Percentiles rank a stretch among this genome's conserved stretches.
phyloP scores from a whole-genome alignment of 768 basidiomycete species.

The Cubamyces sp. region DNA sequence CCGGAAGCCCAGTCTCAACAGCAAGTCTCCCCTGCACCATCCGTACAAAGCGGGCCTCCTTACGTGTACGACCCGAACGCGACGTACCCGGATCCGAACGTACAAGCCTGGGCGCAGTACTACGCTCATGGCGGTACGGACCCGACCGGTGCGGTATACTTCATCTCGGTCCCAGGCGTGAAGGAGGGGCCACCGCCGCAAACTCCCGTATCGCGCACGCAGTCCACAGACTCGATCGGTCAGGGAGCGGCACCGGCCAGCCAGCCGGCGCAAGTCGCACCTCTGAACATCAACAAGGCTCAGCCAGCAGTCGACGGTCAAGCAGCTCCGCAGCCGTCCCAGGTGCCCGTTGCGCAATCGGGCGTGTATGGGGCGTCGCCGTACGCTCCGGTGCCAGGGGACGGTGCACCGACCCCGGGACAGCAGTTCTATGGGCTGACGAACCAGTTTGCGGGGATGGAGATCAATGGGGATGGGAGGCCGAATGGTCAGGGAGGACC shows the following conservation, averaged over 20 bases:
- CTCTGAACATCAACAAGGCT: slow-evolving; percentile 19
- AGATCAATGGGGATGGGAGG: slow-evolving; percentile 25
- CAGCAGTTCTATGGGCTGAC: slow-evolving; percentile 28
- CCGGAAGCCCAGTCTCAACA: slow-evolving; percentile 37
- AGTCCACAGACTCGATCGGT: slow-evolving; percentile 6
- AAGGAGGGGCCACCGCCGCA: slow-evolving; percentile 44
- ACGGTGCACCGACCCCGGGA: slow-evolving; percentile 13
- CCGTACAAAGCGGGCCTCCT: slow-evolving; percentile 45
- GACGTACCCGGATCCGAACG: slow-evolving; percentile 78
- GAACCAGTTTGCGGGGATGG: slow-evolving; percentile 33
- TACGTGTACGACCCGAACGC: slow-evolving; percentile 64
- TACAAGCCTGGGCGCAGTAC: slow-evolving; percentile 86
- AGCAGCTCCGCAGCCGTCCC: slow-evolving; percentile 4
- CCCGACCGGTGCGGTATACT: slow-evolving; percentile 77
- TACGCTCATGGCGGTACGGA: slow-evolving; percentile 82
- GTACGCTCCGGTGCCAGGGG: slow-evolving; percentile 21
- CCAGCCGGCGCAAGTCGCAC: slow-evolving; percentile 1
- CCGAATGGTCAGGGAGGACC: slow-evolving; percentile 23
- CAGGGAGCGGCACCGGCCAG: background rate
- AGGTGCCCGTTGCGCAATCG: slow-evolving; percentile 3
- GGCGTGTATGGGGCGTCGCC: slow-evolving; percentile 30
- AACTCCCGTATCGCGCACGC: slow-evolving; percentile 11
- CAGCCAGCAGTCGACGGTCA: slow-evolving; percentile 17
- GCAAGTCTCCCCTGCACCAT: slow-evolving; percentile 41
- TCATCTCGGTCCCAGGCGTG: slow-evolving; percentile 76